phyloP scores from a whole-genome alignment of 2,329 filamentous ascomycete genomes.

The Botrytis porri region DNA sequence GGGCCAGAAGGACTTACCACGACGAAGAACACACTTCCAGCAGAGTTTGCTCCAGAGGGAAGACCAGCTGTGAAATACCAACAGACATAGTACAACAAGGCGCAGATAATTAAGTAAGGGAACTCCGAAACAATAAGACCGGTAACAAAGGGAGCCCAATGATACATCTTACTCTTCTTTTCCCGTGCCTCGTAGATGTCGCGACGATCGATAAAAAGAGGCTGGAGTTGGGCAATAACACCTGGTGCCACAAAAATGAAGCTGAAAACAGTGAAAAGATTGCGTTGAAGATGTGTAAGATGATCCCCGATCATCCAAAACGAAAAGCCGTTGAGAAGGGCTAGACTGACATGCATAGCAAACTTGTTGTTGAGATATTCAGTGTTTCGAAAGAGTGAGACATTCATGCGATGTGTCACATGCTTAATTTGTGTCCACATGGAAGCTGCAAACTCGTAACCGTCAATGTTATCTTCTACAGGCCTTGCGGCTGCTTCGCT shows the following conservation, averaged over 20 bases:
- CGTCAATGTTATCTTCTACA: constrained; percentile 40
- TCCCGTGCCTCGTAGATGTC: constrained; percentile 58
- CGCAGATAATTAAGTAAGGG: constrained; percentile 45
- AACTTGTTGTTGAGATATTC: constrained; percentile 52
- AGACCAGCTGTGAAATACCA: constrained; percentile 61
- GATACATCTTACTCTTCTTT: constrained; percentile 60
- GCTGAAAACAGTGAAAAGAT: constrained; percentile 59
- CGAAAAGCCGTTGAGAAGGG: constrained; percentile 59
- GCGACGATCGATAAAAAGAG: constrained; percentile 54
- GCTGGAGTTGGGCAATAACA: constrained; percentile 57
- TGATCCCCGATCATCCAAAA: constrained; percentile 58
- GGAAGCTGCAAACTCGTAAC: constrained; percentile 51
- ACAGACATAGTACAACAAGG: constrained; percentile 47
- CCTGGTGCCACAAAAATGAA: constrained; percentile 61
- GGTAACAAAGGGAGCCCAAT: constrained; percentile 58
- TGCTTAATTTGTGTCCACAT: constrained; percentile 44
- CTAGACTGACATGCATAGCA: constrained; percentile 51
- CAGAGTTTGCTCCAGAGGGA: constrained; percentile 42
- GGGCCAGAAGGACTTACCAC: constrained; percentile 38
- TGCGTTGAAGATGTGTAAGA: constrained; percentile 52
- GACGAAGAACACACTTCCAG: constrained; percentile 52
- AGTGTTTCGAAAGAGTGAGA: constrained; percentile 62
- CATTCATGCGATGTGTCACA: constrained; percentile 32
- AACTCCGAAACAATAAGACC: constrained; percentile 49
- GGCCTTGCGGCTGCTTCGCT: constrained; percentile 43